Evolutionary conservation across 805 yeast genomes (phyloP).

Genomic region (Lipomyces orientalis): DNA sequence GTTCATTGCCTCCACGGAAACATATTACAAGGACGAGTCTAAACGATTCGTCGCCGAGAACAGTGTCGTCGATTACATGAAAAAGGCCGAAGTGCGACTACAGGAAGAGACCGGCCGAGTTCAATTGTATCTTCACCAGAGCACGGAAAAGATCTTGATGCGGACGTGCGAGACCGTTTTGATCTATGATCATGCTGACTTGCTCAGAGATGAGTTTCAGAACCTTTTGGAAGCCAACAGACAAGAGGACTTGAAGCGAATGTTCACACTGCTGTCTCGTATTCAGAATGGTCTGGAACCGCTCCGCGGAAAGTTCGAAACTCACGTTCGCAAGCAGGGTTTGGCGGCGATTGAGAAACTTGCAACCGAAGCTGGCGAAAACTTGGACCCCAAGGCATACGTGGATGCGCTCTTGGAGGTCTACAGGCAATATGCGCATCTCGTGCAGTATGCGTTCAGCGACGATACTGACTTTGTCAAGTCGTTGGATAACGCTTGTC

Average conservation of each 20-base stretch:
- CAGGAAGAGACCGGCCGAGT: slow-evolving; percentile 82
- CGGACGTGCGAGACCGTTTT: slow-evolving; percentile 76
- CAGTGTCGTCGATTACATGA: slow-evolving; percentile 89
- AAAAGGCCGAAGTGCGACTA: slow-evolving; percentile 80
- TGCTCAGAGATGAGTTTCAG: slow-evolving; percentile 77
- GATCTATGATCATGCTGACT: slow-evolving; percentile 76
- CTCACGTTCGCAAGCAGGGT: slow-evolving; percentile 73
- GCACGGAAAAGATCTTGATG: slow-evolving; percentile 77
- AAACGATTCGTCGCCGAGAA: slow-evolving; percentile 67
- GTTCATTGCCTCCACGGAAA: slow-evolving; percentile 64
- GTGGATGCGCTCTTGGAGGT: slow-evolving; percentile 76
- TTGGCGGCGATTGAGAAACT: slow-evolving; percentile 63
- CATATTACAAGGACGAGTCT: slow-evolving; percentile 72
- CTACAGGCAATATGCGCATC: slow-evolving; percentile 66
- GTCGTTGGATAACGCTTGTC: slow-evolving; percentile 89
- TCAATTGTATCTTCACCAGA: slow-evolving; percentile 80
- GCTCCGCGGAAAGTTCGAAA: slow-evolving; percentile 72
- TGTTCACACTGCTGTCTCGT: slow-evolving; percentile 76
- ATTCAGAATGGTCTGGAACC: slow-evolving; percentile 82
- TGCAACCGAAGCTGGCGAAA: slow-evolving; percentile 46
- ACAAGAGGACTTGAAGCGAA: slow-evolving; percentile 72
- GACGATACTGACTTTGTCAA: slow-evolving; percentile 79
- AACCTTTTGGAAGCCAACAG: slow-evolving; percentile 75
- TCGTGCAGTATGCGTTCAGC: slow-evolving; percentile 70
- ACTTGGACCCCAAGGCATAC: slow-evolving; percentile 75